Evolutionary conservation across 2,329 filamentous ascomycete genomes (phyloP).

Genomic region (Fusarium aywerte): DNA sequence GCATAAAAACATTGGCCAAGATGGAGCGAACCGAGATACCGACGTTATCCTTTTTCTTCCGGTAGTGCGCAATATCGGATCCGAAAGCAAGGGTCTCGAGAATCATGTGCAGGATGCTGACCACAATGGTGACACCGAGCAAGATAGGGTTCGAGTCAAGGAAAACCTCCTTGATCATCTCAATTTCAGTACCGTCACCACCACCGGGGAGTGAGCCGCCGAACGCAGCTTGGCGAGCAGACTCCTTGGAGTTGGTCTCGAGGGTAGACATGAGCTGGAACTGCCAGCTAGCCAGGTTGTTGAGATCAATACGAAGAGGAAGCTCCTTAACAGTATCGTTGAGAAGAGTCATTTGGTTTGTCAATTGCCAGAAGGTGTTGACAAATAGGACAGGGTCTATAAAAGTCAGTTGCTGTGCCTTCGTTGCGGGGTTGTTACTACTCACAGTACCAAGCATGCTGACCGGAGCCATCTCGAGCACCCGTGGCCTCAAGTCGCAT

Average conservation of each 20-base stretch:
- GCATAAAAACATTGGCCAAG: slow-evolving; percentile 97
- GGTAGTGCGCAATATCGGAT: slow-evolving; percentile 96
- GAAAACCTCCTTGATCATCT: slow-evolving; percentile 96
- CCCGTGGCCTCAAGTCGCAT: slow-evolving; percentile 82
- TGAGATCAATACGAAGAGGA: slow-evolving; percentile 84
- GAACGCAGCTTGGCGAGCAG: slow-evolving; percentile 79
- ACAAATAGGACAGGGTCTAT: slow-evolving; percentile 82
- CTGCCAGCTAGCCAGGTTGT: slow-evolving; percentile 88
- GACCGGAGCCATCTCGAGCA: slow-evolving; percentile 82
- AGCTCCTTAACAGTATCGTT: slow-evolving; percentile 88
- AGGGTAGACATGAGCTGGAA: slow-evolving; percentile 86
- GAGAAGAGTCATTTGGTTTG: slow-evolving; percentile 87
- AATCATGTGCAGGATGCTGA: slow-evolving; percentile 90
- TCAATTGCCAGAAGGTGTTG: slow-evolving; percentile 98
- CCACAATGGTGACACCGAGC: slow-evolving; percentile 83
- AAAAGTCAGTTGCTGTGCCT: slow-evolving; percentile 28
- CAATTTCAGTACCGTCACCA: slow-evolving; percentile 92
- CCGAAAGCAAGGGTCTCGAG: slow-evolving; percentile 98
- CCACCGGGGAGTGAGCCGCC: slow-evolving; percentile 78
- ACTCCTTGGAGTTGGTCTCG: slow-evolving; percentile 88
- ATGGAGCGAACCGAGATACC: slow-evolving; percentile 97
- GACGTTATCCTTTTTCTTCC: slow-evolving; percentile 99
- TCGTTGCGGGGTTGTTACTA: background rate
- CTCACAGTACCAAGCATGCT: slow-evolving; percentile 89
- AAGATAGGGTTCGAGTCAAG: slow-evolving; percentile 95